Conservation (phyloP, 768 basidiomycete species). For the Trametes villosa region DNA sequence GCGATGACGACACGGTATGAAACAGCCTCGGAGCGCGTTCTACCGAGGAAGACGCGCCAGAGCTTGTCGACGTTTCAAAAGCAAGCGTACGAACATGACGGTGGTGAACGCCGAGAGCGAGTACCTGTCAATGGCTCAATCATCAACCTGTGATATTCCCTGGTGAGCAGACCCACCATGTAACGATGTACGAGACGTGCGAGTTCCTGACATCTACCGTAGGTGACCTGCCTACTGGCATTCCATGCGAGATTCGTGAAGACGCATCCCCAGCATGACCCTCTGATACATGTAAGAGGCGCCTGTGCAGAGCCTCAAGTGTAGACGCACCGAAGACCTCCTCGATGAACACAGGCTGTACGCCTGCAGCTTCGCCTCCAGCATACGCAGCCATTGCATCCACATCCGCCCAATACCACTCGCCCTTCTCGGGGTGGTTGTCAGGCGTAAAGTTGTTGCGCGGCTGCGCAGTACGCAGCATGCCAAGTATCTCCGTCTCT, state of each 20-base stretch:
- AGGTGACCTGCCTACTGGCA: slow-evolving; percentile 84
- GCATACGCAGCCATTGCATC: slow-evolving; percentile 76
- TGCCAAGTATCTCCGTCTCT: slow-evolving; percentile 79
- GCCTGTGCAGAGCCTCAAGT: background rate
- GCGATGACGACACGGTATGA: too few species aligned
- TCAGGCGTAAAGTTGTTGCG: slow-evolving; percentile 87
- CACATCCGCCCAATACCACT: slow-evolving; percentile 94
- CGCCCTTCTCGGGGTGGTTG: slow-evolving; percentile 75
- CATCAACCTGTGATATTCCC: background rate
- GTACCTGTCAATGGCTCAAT: slow-evolving; percentile 75
- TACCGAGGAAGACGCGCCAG: slow-evolving; percentile 61
- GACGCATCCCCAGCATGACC: slow-evolving; percentile 81
- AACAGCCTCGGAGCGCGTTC: background rate
- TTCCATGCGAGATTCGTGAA: slow-evolving; percentile 62
- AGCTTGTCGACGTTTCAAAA: slow-evolving; percentile 59
- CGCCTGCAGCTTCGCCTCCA: slow-evolving; percentile 69
- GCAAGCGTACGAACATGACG: slow-evolving; percentile 75
- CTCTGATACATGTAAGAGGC: slow-evolving; percentile 50
- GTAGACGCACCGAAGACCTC: slow-evolving; percentile 79
- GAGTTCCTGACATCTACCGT: slow-evolving; percentile 90
- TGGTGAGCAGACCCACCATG: slow-evolving; percentile 64
- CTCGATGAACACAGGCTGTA: slow-evolving; percentile 91
- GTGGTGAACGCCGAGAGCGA: slow-evolving; percentile 84
- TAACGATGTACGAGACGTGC: slow-evolving; percentile 93
- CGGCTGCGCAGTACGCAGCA: slow-evolving; percentile 78